phyloP scores from a whole-genome alignment of 23 red algal genomes.

The Agarophyton chilense region DNA sequence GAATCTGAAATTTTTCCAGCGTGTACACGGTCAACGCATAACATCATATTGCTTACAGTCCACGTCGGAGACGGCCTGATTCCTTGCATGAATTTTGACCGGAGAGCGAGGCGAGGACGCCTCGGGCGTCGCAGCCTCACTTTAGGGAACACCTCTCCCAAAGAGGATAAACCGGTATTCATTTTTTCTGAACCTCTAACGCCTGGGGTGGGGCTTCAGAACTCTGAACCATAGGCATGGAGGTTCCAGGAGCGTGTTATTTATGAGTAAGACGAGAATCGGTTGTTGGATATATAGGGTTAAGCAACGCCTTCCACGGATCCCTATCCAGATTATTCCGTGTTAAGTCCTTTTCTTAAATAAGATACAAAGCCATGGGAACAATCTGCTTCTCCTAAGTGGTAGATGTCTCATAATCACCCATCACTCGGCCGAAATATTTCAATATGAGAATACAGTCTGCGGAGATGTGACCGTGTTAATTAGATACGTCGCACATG shows the following conservation, averaged over 20 bases:
- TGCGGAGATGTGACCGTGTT: neutral
- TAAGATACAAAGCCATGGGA: too few species aligned
- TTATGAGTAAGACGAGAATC: neutral
- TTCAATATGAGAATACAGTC: slow-evolving; percentile 2
- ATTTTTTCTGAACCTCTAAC: neutral
- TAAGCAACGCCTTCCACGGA: neutral
- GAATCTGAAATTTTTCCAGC: too few species aligned
- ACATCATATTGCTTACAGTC: neutral
- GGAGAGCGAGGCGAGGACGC: neutral
- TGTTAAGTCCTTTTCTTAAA: too few species aligned
- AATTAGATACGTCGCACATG: slow-evolving; percentile 13
- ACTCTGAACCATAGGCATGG: neutral
- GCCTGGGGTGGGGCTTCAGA: neutral
- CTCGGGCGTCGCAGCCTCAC: too few species aligned
- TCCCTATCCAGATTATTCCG: neutral
- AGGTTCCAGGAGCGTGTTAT: neutral
- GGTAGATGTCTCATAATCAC: neutral
- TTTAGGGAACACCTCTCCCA: neutral
- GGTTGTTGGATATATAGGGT: neutral
- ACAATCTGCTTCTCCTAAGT: neutral
- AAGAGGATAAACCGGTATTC: neutral
- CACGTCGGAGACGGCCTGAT: neutral
- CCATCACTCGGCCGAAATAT: neutral
- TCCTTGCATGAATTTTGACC: neutral
- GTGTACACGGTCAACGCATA: too few species aligned